A percentile compares a stretch with the other conserved stretches of the same genome.
phyloP scores from a whole-genome alignment of 139 green algal genomes.

The Microglena sp. region DNA sequence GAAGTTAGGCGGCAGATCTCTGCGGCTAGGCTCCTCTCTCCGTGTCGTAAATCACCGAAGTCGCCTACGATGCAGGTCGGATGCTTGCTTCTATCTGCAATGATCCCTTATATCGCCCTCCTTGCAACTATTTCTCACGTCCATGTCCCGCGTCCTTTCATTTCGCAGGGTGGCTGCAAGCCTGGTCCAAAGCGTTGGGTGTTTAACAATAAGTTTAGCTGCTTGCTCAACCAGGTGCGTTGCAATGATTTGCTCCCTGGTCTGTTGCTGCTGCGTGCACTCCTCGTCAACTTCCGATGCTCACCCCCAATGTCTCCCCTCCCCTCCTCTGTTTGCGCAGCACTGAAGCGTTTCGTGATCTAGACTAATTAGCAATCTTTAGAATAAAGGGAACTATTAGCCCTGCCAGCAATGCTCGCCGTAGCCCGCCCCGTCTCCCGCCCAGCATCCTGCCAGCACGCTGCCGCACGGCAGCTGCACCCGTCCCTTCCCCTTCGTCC shows the following conservation, averaged over 20 bases:
- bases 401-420: neutral
- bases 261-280: neutral
- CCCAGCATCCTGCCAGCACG: neutral
- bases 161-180: neutral
- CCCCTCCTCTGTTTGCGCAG: neutral
- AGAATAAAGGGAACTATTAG: too few species aligned
- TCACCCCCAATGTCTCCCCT: neutral
- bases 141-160: too few species aligned
- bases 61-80: too few species aligned
- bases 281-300: neutral
- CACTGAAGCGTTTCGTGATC: neutral
- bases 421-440: neutral
- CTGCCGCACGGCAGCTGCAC: neutral
- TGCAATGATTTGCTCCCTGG: neutral
- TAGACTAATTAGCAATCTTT: neutral
- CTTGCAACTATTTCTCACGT: too few species aligned
- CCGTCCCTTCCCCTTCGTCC: neutral
- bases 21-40: too few species aligned
- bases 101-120: too few species aligned
- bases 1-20: too few species aligned
- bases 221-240: conserved; percentile 1
- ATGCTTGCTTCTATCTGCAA: too few species aligned
- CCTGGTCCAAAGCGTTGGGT: conserved; percentile 37
- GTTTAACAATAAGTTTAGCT: conserved; percentile 69
- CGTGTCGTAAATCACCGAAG: too few species aligned